Percentiles rank a stretch among this genome's conserved stretches.
These are phyloP conservation scores for Berberis vulgaris DNA, from an alignment of 164 flowering plant species.

Conservation along the genomic window DNA sequence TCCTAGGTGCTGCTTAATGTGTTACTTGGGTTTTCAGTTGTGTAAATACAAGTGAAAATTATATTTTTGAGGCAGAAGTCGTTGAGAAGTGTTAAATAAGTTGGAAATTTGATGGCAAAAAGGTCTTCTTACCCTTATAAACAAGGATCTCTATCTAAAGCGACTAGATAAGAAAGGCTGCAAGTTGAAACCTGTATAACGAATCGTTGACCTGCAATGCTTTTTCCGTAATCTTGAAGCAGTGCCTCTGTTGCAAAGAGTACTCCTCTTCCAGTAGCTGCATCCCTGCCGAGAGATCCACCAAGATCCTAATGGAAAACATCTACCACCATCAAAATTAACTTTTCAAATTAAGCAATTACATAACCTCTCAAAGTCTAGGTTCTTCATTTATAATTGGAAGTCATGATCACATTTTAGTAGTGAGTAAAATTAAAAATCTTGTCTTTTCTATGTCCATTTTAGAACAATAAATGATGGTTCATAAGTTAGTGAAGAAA, in stretches of 20 bases:
- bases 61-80: too few relatives aligned
- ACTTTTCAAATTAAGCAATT: too few relatives aligned
- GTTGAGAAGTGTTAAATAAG: too few relatives aligned
- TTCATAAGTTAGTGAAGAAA: not conserved
- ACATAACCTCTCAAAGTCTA: too few relatives aligned
- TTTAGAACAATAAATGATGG: not conserved
- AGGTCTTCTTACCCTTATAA: not conserved
- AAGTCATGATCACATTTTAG: too few relatives aligned
- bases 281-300: constrained; percentile 94
- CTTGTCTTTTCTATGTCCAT: too few relatives aligned
- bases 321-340: not conserved
- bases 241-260: constrained; percentile 15
- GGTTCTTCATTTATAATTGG: too few relatives aligned
- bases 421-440: too few relatives aligned
- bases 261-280: constrained; percentile 95
- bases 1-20: too few relatives aligned
- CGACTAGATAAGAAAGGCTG: not conserved
- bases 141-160: not conserved
- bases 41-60: not conserved
- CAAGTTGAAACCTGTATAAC: not conserved
- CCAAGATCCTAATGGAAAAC: constrained; percentile 65
- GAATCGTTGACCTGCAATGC: not conserved
- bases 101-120: not conserved
- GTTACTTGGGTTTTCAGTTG: too few relatives aligned
- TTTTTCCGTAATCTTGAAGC: not conserved